These are phyloP conservation scores for Monosporascus cannonballus DNA, from an alignment of 2,329 filamentous ascomycete genomes.

Conservation along the genomic window DNA sequence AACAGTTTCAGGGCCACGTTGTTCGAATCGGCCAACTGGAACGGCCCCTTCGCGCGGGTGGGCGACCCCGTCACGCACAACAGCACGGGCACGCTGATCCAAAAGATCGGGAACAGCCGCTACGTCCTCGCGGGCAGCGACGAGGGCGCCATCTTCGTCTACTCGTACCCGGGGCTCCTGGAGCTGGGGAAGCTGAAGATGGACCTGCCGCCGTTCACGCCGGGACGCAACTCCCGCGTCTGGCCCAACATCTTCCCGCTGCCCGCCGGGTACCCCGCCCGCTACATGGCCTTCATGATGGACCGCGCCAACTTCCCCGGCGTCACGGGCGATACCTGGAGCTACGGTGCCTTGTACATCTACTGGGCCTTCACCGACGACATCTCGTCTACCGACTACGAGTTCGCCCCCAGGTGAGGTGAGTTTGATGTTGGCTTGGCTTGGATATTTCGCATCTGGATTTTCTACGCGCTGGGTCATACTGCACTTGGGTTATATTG, in stretches of 20 bases:
- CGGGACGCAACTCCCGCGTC: background rate
- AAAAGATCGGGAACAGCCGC: background rate
- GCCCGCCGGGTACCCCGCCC: background rate
- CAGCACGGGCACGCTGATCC: slow-evolving; percentile 1
- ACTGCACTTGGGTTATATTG: background rate
- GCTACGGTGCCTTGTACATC: background rate
- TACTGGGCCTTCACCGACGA: slow-evolving; percentile 1
- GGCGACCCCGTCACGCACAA: background rate
- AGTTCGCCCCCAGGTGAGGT: background rate
- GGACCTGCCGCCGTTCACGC: background rate
- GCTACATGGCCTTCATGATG: slow-evolving; percentile 1
- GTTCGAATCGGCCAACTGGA: background rate
- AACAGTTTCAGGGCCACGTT: background rate
- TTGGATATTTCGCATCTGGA: background rate
- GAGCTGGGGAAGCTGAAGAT: background rate
- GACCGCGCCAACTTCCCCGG: slow-evolving; percentile 1
- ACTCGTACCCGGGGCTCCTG: background rate
- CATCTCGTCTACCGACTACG: background rate
- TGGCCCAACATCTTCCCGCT: slow-evolving; percentile 1
- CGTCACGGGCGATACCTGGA: slow-evolving; percentile 1
- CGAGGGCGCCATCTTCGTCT: background rate
- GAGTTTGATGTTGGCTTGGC: background rate
- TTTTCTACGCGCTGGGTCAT: background rate
- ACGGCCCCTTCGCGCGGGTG: background rate
- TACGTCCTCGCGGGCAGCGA: slow-evolving; percentile 1